phyloP scores from a whole-genome alignment of 2,329 filamentous ascomycete genomes.

The Tolypocladium capitatum region DNA sequence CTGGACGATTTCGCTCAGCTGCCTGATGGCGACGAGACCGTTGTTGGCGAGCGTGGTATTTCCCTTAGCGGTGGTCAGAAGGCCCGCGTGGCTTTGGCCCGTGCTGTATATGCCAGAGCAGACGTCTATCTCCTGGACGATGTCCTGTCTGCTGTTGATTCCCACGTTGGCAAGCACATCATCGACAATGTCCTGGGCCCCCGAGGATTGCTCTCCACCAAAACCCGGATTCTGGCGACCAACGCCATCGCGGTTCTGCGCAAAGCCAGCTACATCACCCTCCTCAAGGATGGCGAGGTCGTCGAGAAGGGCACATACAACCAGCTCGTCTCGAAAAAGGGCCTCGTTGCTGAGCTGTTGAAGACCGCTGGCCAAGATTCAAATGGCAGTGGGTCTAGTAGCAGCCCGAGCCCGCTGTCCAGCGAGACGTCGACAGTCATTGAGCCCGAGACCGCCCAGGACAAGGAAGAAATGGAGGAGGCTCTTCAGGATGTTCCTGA shows the following conservation, averaged over 20 bases:
- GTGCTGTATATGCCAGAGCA: slow-evolving; percentile 92
- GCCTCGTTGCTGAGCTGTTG: slow-evolving; percentile 73
- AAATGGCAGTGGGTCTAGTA: slow-evolving; percentile 23
- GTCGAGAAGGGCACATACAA: slow-evolving; percentile 82
- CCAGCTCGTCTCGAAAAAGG: slow-evolving; percentile 87
- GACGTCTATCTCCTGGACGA: slow-evolving; percentile 94
- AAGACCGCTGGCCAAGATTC: slow-evolving; percentile 56
- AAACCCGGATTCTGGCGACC: slow-evolving; percentile 86
- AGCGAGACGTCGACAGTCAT: slow-evolving; percentile 47
- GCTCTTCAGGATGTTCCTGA: slow-evolving; percentile 66
- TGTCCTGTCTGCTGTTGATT: slow-evolving; percentile 91
- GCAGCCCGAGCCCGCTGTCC: slow-evolving; percentile 29
- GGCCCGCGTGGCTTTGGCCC: slow-evolving; percentile 78
- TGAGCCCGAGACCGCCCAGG: slow-evolving; percentile 35
- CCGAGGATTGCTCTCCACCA: slow-evolving; percentile 66
- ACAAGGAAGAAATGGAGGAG: slow-evolving; percentile 59
- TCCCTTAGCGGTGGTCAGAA: slow-evolving; percentile 94
- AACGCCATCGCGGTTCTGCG: slow-evolving; percentile 87
- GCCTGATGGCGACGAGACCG: slow-evolving; percentile 90
- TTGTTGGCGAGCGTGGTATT: slow-evolving; percentile 93
- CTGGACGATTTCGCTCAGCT: slow-evolving; percentile 82
- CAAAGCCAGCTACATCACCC: slow-evolving; percentile 77
- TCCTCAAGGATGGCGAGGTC: slow-evolving; percentile 72
- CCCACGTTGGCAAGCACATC: slow-evolving; percentile 87
- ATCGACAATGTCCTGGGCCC: slow-evolving; percentile 88